Base-by-base conservation (phyloP, 331 rosid genomes). In the Malus hybrid region DNA sequence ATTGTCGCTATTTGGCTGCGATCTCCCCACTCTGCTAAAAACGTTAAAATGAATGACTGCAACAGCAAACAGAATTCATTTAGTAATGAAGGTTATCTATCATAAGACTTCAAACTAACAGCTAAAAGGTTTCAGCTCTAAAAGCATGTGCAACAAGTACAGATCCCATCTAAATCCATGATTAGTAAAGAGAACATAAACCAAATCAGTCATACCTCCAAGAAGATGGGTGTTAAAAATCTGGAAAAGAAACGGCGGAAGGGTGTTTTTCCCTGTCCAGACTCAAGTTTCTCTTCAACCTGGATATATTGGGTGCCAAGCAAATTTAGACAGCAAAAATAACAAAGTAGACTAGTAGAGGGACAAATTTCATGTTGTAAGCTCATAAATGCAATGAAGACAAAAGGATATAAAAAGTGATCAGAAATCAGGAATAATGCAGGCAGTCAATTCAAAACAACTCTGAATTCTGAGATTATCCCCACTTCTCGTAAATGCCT, bases 21-120 rank as follows among this genome's bases (percentile, higher is more conserved):
- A 79, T 95, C 99, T 5, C 99, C 99, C 99, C 99, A 95, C 84
- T 95, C 99, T 6, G 99, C 99, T 68, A 95, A 91, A 82, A 95
- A 95, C 61, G 99, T 95, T 73, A 95, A 84, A 75, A 92, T 74
- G 52, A 95, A 95, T 61, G 99, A 86, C 99, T 92, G 91, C 87
- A 84, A 65, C 72, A 71, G 48, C 34, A 77, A 61, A 57, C 62
- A 56, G 7, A 18, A 54, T 20, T 24, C 4, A 52, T 27, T 82
- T 65, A 78, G 77, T 16, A 3, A 8, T 10, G 67, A 22, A 48
- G 36, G 57, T 67, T 24, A 24, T 24, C 24, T 10, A 71, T 54
- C 65, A 67, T 8, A 48, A 74, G 66, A 59, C 33, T 13, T 5
- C 50, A 54, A 50, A 33, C 27, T 12, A 12, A 42, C 33, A 34